Evolutionary conservation across 148 eudicot genomes (phyloP).

Genomic region (Spergularia bocconei): DNA sequence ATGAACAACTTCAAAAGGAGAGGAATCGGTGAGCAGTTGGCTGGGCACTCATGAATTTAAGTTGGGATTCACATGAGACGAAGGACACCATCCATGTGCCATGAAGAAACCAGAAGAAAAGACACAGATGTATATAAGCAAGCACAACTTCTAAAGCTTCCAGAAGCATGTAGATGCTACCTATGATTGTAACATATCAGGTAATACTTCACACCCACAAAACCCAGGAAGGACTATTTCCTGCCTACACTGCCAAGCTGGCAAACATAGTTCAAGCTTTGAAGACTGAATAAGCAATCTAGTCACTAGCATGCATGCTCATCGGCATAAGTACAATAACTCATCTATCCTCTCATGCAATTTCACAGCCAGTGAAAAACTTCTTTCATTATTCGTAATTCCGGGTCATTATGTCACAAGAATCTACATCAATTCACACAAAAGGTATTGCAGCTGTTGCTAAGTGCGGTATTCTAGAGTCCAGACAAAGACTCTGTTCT

Average conservation of each 20-base stretch:
- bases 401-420: no score
- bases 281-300: background rate
- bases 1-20: background rate
- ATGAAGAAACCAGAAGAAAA: background rate
- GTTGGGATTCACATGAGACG: background rate
- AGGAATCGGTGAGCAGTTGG: conserved; percentile 1
- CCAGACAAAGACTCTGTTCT: background rate
- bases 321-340: background rate
- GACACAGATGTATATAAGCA: background rate
- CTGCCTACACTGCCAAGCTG: no score
- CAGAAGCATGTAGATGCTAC: background rate
- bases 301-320: background rate
- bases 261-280: no score
- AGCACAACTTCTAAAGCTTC: background rate
- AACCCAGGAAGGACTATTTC: no score
- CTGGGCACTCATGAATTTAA: background rate
- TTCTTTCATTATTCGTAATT: no score
- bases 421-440: no score
- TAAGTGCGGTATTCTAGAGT: no score
- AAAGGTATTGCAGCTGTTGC: no score
- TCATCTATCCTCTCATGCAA: background rate
- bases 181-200: no score
- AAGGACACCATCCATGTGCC: background rate
- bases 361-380: background rate
- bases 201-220: no score